Base-by-base conservation (phyloP, 441 rosid species). In the Manihot esculenta region DNA sequence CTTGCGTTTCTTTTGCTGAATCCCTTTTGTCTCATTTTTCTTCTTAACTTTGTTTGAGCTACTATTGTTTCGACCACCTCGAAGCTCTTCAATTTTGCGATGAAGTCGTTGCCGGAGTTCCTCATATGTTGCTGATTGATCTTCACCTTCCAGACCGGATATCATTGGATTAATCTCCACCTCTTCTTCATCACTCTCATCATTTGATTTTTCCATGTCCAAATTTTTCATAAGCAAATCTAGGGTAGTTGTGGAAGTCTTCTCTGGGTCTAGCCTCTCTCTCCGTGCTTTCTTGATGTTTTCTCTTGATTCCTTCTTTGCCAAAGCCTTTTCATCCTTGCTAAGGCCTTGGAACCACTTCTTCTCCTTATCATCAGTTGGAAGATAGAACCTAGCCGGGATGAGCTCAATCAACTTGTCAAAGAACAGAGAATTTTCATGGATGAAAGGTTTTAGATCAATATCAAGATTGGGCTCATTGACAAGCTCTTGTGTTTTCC, bases 381-480 rank as follows among this genome's bases (percentile, higher is more conserved):
- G 86, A 49, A 89, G 71, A 83, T 90, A 93, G 82, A 89, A 89
- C 82, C 79, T 93, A 4, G 98, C 96, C 5, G 98, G 98, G 71
- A 89, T 82, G 56, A 89, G 91, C 79, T 89, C 90, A 30, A 91
- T 26, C 77, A 91, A 73, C 77, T 84, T 87, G 78, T 93, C 97
- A 33, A 89, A 91, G 80, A 88, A 89, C 44, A 75, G 69, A 5
- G 89, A 76, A 79, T 80, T 84, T 64, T 84, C 69, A 79, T 78
- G 89, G 77, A 84, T 80, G 60, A 83, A 42, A 17, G 71, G 60
- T 72, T 82, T 88, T 0, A 88, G 45, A 82, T 84, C 85, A 26
- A 67, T 4, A 61, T 30, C 26, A 0, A 69, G 2, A 15, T 58
- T 75, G 0, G 62, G 24, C 15, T 60, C 79, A 45, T 72, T 5